Conservation (phyloP, 768 basidiomycete species). For the Phaffia australis region DNA sequence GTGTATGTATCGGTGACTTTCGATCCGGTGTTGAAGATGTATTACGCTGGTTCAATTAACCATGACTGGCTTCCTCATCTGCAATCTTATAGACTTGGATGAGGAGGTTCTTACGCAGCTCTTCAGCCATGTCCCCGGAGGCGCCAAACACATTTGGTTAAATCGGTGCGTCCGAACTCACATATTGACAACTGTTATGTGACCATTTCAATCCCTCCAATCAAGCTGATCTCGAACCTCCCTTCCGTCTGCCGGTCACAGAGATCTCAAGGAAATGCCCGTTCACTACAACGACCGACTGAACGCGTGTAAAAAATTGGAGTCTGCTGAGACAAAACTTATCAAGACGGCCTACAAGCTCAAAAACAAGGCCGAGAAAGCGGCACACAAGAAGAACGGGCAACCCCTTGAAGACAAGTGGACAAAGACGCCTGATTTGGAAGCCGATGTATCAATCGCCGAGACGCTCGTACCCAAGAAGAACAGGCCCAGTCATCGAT, state of each 20-base stretch:
- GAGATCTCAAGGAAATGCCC: conserved; percentile 77
- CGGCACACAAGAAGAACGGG: conserved; percentile 37
- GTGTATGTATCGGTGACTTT: conserved; percentile 34
- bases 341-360: conserved; percentile 65
- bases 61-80: neutral
- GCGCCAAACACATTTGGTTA: conserved; percentile 82
- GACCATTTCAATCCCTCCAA: neutral
- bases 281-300: conserved; percentile 66
- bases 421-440: conserved; percentile 26
- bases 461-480: conserved; percentile 56
- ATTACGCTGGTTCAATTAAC: neutral
- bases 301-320: conserved; percentile 64
- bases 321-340: conserved; percentile 69
- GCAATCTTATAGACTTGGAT: conserved; percentile 44
- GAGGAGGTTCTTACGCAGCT: conserved; percentile 55
- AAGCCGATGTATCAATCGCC: conserved; percentile 38
- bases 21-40: neutral
- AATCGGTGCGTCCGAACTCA: conserved; percentile 50
- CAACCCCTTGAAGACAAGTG: conserved; percentile 25
- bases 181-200: neutral
- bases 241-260: conserved; percentile 31
- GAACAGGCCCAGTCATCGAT: conserved; percentile 67
- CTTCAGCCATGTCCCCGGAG: conserved; percentile 78
- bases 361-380: conserved; percentile 44
- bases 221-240: neutral